Base-by-base conservation (phyloP, 1,284 basidiomycete genomes). In the Austroboletus sp. region DNA sequence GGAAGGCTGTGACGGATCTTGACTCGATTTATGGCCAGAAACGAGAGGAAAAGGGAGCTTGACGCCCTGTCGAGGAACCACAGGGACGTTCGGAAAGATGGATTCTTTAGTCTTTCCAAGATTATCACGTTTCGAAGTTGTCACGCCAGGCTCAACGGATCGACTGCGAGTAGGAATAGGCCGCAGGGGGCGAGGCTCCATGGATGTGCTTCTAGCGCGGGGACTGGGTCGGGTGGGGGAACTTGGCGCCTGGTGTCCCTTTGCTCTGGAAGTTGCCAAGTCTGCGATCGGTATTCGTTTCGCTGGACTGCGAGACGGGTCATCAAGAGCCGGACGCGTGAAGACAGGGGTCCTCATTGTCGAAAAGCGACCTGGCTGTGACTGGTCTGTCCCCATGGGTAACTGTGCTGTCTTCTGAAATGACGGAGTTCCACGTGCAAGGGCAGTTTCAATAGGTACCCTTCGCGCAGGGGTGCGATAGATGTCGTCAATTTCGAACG, bases 391-490 rank as follows among this genome's bases (percentile, higher is more conserved):
- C 17, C 39, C 46, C 23, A 42, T 32, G 54, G 52, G 37, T 42
- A 48, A 44, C 44, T 67, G 67, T 26, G 58, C 55, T 10, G 64
- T 61, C 54, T 73, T 79, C 50, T 71, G 66, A 0, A 74, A 66
- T 3, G 78, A 79, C 19, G 74, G 57, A 44, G 70, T 71, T 5
- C 76, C 76, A 33, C 72, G 68, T 9, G 66, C 62, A 50, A 78
- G 61, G 2, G 73, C 74, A 50, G 76, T 65, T 26, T 71, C 63
- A 5, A 83, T 71, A 8, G 74, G 73, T 39, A 85, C 71, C 49
- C 82, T 72, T 39, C 76, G 74, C 4, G 82, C 80, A 33, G 82
- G 82, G 3, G 80, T 79, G 32, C 72, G 73, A 38, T 57, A 54
- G 11, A 66, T 59, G 34, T 74, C 70, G 35, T 70, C 62, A 5